phyloP scores from a whole-genome alignment of 1,139 yeast genomes.

The Suhomyces atakaporum region DNA sequence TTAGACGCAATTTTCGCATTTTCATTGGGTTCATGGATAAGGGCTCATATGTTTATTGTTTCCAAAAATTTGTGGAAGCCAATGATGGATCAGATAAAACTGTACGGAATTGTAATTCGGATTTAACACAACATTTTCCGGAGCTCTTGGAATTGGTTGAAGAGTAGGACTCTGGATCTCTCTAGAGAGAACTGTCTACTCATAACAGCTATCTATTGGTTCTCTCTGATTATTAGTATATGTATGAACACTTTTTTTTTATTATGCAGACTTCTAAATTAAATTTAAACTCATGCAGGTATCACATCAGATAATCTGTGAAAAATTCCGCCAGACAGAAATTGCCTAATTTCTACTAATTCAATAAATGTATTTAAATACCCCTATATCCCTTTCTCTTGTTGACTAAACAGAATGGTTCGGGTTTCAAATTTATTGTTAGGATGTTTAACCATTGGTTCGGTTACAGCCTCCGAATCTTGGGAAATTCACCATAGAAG shows the following conservation, averaged over 20 bases:
- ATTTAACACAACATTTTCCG: too few species aligned
- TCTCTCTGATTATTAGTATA: too few species aligned
- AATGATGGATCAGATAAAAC: constrained; percentile 16
- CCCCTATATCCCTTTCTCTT: neutral
- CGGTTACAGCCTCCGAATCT: constrained; percentile 6
- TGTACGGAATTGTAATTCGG: too few species aligned
- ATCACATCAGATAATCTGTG: constrained; percentile 7
- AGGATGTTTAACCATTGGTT: constrained; percentile 6
- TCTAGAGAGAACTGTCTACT: too few species aligned
- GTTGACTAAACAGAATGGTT: constrained; percentile 5
- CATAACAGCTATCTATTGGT: too few species aligned
- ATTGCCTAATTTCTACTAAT: neutral
- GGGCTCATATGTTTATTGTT: neutral
- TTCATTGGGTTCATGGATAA: neutral
- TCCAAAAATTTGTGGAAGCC: constrained; percentile 3
- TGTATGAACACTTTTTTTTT: neutral
- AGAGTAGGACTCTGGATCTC: too few species aligned
- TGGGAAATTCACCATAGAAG: constrained; percentile 12
- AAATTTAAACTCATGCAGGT: neutral
- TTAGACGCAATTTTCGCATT: neutral
- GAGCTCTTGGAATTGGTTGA: too few species aligned
- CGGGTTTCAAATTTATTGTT: constrained; percentile 2
- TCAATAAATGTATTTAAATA: neutral
- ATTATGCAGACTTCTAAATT: neutral
- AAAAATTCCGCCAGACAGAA: constrained; percentile 7